These are phyloP conservation scores for Populus alba DNA, from an alignment of 345 rosid species.

Conservation along the genomic window DNA sequence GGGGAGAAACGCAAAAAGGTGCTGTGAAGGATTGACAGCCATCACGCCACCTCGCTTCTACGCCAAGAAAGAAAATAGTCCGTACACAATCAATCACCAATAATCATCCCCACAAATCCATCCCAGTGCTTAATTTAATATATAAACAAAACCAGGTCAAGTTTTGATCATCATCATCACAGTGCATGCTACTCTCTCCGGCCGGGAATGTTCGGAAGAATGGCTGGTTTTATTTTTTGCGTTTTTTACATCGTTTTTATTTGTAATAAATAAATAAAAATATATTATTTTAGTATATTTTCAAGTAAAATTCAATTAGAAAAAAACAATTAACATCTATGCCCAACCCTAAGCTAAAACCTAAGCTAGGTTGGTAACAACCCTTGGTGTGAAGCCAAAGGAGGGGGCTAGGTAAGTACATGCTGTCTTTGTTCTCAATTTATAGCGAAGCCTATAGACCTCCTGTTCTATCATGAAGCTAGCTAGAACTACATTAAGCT, in stretches of 20 bases:
- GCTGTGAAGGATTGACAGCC: slow-evolving; percentile 20
- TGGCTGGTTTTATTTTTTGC: no score
- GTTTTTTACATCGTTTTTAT: no score
- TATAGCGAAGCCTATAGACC: not conserved
- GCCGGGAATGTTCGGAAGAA: no score
- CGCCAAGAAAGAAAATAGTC: not conserved
- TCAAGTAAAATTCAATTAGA: fast-evolving
- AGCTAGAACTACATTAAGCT: not conserved
- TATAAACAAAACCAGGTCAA: not conserved
- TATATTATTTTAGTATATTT: no score
- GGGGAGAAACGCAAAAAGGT: not conserved
- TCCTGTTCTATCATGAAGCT: not conserved
- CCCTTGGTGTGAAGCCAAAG: no score
- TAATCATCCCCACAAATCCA: not conserved
- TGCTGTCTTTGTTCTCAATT: not conserved
- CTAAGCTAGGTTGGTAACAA: not conserved
- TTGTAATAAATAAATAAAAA: no score
- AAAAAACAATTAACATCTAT: not conserved
- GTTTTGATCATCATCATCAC: not conserved
- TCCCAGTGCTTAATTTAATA: not conserved
- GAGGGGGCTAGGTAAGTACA: not conserved
- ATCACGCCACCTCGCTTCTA: slow-evolving; percentile 20
- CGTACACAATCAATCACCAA: not conserved
- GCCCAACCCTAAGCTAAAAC: not conserved
- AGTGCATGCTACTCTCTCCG: not conserved